Conservation (phyloP, 2,329 filamentous ascomycete species). For the Myotisia sp. region DNA sequence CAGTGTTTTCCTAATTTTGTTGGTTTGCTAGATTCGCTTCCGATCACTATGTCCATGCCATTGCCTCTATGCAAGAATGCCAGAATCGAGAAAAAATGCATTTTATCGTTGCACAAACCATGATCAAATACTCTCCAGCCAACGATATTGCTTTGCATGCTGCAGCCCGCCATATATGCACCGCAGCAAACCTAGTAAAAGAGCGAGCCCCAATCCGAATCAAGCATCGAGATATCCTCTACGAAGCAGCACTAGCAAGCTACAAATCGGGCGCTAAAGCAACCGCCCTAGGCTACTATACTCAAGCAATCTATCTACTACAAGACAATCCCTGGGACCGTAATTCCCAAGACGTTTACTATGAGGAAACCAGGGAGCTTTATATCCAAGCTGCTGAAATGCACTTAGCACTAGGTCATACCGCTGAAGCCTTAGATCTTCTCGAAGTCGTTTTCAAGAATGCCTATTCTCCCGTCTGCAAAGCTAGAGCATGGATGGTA, state of each 20-base stretch:
- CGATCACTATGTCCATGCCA: constrained; percentile 70
- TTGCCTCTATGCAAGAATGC: constrained; percentile 54
- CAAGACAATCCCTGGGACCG: constrained; percentile 68
- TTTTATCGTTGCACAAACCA: constrained; percentile 68
- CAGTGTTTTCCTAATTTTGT: background rate
- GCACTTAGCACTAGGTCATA: constrained; percentile 62
- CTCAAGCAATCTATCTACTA: constrained; percentile 60
- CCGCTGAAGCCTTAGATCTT: constrained; percentile 51
- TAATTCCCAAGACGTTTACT: constrained; percentile 55
- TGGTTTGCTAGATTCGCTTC: constrained; percentile 53
- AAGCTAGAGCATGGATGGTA: constrained; percentile 69
- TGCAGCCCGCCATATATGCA: constrained; percentile 67
- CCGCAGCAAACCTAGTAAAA: constrained; percentile 62
- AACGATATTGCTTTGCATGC: constrained; percentile 54
- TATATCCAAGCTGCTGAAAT: constrained; percentile 71
- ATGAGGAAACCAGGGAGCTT: constrained; percentile 71
- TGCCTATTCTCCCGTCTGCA: constrained; percentile 60
- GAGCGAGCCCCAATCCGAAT: constrained; percentile 44
- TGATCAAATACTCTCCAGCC: constrained; percentile 54
- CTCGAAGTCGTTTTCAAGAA: constrained; percentile 55
- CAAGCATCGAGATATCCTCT: constrained; percentile 60
- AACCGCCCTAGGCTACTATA: constrained; percentile 71
- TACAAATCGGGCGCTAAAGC: constrained; percentile 69
- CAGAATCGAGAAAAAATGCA: constrained; percentile 65
- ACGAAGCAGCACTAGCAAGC: constrained; percentile 62